phyloP scores from a whole-genome alignment of 495 filamentous ascomycete species.

The Tuber calosporum region DNA sequence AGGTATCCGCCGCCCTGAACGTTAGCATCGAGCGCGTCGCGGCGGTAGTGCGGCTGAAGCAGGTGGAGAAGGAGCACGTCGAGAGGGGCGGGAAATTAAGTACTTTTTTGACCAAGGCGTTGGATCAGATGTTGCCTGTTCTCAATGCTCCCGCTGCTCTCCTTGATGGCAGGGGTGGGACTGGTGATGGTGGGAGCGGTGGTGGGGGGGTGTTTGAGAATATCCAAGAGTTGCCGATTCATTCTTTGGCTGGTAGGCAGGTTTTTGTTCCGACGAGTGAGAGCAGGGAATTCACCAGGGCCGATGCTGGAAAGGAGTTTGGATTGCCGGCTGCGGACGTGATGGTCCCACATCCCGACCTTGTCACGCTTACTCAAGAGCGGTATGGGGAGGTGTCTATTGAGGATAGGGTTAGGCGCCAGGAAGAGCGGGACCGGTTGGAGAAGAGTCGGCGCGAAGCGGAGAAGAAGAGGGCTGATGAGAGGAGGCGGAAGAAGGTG shows the following conservation, averaged over 20 bases:
- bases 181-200: conserved; percentile 19
- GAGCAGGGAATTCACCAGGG: conserved; percentile 80
- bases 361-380: conserved; percentile 59
- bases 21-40: conserved; percentile 83
- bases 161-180: conserved; percentile 26
- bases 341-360: conserved; percentile 80
- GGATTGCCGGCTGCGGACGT: conserved; percentile 74
- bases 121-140: conserved; percentile 73
- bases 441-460: conserved; percentile 34
- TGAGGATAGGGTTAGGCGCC: conserved; percentile 43
- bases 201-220: conserved; percentile 53
- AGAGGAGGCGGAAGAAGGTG: conserved; percentile 44
- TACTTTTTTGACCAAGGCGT: conserved; percentile 62
- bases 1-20: conserved; percentile 66
- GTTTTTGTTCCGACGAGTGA: conserved; percentile 87
- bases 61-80: conserved; percentile 61
- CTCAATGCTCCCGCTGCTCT: conserved; percentile 43
- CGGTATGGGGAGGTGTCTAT: conserved; percentile 41
- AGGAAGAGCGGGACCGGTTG: conserved; percentile 46
- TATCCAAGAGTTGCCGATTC: conserved; percentile 84
- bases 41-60: conserved; percentile 79
- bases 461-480: conserved; percentile 44
- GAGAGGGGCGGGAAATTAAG: conserved; percentile 69
- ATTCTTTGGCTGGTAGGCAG: conserved; percentile 69
- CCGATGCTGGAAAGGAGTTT: conserved; percentile 83